Conservation (phyloP, 768 basidiomycete genomes). For the Termitomyces eurrhizus region DNA sequence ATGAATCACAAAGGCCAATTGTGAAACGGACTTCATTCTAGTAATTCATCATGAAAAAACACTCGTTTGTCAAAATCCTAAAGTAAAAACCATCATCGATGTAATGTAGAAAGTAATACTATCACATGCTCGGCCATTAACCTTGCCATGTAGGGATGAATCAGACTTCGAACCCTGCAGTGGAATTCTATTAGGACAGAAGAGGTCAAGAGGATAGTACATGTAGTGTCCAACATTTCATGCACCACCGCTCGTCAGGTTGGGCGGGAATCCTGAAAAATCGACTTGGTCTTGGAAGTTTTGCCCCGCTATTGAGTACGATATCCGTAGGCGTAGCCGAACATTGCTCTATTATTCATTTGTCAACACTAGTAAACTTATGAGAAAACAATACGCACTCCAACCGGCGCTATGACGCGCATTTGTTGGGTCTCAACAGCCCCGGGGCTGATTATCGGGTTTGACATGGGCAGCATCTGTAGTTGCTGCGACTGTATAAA, state of each 20-base stretch:
- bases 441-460: constrained; percentile 71
- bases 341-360: constrained; percentile 61
- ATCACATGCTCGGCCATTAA: background rate
- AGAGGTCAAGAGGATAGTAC: background rate
- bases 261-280: constrained; percentile 85
- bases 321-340: constrained; percentile 81
- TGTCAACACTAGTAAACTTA: constrained; percentile 7
- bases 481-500: constrained; percentile 81
- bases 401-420: constrained; percentile 83
- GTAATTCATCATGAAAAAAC: no score
- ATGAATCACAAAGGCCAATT: background rate
- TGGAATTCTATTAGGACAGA: constrained; percentile 1
- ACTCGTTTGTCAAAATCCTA: background rate
- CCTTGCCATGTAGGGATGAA: background rate
- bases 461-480: constrained; percentile 98
- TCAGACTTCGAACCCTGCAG: constrained; percentile 6
- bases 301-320: constrained; percentile 67
- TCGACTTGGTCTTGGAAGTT: constrained; percentile 89
- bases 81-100: background rate
- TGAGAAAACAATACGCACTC: constrained; percentile 51
- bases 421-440: constrained; percentile 91
- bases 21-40: background rate
- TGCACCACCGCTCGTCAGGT: constrained; percentile 51
- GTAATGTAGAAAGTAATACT: background rate
- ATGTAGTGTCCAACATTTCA: constrained; percentile 12